Percentiles rank a stretch among this genome's conserved stretches.
Conservation (phyloP, 176 grass and related monocot species). For the Oryza australiensis region DNA sequence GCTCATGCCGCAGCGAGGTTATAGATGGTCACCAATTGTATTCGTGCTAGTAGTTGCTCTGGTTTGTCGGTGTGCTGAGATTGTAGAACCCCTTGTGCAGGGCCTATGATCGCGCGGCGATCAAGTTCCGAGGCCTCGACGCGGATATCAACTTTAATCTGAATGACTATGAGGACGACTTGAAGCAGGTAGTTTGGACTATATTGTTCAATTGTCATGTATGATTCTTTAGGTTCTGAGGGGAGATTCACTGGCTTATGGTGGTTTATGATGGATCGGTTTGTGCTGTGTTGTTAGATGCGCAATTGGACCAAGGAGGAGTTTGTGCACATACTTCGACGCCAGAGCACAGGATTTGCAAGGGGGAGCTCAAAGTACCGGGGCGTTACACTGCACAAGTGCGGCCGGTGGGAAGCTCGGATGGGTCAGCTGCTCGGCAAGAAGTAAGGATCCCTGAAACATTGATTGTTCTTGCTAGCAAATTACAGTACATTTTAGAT, state of each 20-base stretch:
- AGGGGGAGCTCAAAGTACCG: slow-evolving; percentile 84
- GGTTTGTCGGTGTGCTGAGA: neutral
- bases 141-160: slow-evolving; percentile 88
- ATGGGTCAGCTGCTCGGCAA: slow-evolving; percentile 93
- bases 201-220: neutral
- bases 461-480: slow-evolving; percentile 13
- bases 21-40: neutral
- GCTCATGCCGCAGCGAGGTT: slow-evolving; percentile 87
- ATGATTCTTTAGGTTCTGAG: neutral
- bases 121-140: slow-evolving; percentile 86
- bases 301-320: slow-evolving; percentile 77
- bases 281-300: slow-evolving; percentile 47
- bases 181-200: slow-evolving; percentile 56
- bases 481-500: neutral
- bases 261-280: neutral
- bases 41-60: neutral
- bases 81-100: slow-evolving; percentile 34
- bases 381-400: slow-evolving; percentile 85
- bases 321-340: slow-evolving; percentile 86
- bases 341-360: slow-evolving; percentile 80
- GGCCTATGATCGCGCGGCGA: slow-evolving; percentile 81
- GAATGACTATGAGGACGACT: slow-evolving; percentile 73
- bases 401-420: slow-evolving; percentile 80
- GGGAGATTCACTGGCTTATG: neutral
- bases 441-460: slow-evolving; percentile 55